phyloP scores from a whole-genome alignment of 176 grass and related monocot genomes.

The Echinochloa phyllopogon region DNA sequence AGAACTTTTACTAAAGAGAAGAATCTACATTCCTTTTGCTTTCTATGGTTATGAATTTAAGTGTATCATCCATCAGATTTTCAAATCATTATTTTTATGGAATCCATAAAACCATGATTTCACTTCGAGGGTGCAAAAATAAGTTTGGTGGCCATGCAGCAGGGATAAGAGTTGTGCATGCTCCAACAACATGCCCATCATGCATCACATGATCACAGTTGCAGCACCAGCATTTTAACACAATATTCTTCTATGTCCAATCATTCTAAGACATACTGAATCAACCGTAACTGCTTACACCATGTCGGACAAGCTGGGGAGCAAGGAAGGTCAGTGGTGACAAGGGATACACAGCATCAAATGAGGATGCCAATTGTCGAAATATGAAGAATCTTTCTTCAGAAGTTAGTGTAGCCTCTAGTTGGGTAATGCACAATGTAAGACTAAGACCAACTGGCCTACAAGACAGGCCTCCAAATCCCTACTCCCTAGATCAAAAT shows the following conservation, averaged over 20 bases:
- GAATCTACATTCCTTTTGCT: slow-evolving; percentile 4
- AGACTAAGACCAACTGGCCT: background rate
- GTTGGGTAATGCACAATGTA: background rate
- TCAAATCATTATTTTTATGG: slow-evolving; percentile 2
- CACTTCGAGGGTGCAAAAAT: background rate
- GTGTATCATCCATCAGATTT: background rate
- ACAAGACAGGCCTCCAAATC: background rate
- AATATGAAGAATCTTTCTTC: background rate
- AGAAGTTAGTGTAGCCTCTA: slow-evolving; percentile 20
- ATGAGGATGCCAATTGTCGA: slow-evolving; percentile 4
- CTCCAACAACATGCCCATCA: slow-evolving; percentile 15
- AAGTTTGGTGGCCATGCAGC: slow-evolving; percentile 3
- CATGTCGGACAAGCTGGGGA: background rate
- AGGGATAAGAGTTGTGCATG: slow-evolving; percentile 17
- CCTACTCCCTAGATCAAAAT: slow-evolving; percentile 20
- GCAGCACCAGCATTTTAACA: background rate
- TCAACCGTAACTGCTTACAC: background rate
- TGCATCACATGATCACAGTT: background rate
- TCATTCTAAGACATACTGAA: slow-evolving; percentile 14
- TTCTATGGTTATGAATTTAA: background rate
- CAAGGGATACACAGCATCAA: background rate
- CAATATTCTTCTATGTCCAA: slow-evolving; percentile 30
- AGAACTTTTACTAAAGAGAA: slow-evolving; percentile 20
- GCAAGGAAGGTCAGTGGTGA: background rate
- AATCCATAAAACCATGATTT: background rate